These are phyloP conservation scores for Nemania abortiva DNA, from an alignment of 2,329 filamentous ascomycete genomes.

Conservation along the genomic window DNA sequence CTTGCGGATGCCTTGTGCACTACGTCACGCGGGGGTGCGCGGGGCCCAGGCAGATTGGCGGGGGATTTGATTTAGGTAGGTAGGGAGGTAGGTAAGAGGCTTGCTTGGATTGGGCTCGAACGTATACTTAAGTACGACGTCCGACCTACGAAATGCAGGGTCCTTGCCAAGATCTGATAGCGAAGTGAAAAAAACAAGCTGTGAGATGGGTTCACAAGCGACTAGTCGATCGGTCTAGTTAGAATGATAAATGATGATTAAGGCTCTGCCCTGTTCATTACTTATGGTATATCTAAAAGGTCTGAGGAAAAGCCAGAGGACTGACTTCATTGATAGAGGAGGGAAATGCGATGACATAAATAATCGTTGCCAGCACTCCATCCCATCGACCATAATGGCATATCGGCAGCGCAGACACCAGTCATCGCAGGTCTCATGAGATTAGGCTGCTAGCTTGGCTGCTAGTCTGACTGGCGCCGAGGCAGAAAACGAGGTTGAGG, in stretches of 20 bases:
- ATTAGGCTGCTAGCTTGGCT: slow-evolving; percentile 31
- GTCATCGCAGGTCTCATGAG: slow-evolving; percentile 23
- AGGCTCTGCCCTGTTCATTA: slow-evolving; percentile 14
- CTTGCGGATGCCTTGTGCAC: slow-evolving; percentile 26
- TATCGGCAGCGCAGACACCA: slow-evolving; percentile 41
- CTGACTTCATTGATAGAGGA: not conserved
- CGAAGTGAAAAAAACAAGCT: not conserved
- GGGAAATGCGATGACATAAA: slow-evolving; percentile 27
- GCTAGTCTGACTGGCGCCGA: slow-evolving; percentile 16
- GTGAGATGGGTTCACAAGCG: slow-evolving; percentile 4
- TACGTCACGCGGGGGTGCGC: slow-evolving; percentile 37
- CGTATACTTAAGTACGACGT: slow-evolving; percentile 15
- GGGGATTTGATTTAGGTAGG: not conserved
- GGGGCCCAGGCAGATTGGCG: slow-evolving; percentile 28
- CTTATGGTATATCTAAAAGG: not conserved
- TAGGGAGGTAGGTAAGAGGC: not conserved
- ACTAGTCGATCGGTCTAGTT: not conserved
- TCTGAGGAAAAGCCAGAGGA: not conserved
- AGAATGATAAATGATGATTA: slow-evolving; percentile 9
- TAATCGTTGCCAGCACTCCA: slow-evolving; percentile 9
- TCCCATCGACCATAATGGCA: slow-evolving; percentile 27
- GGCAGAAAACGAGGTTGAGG: slow-evolving; percentile 28
- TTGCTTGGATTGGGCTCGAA: slow-evolving; percentile 21
- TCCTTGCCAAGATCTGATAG: slow-evolving; percentile 25
- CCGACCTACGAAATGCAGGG: slow-evolving; percentile 38